Evolutionary conservation across 2,329 filamentous ascomycete species (phyloP).

Genomic region (Trichophyton mentagrophytes): DNA sequence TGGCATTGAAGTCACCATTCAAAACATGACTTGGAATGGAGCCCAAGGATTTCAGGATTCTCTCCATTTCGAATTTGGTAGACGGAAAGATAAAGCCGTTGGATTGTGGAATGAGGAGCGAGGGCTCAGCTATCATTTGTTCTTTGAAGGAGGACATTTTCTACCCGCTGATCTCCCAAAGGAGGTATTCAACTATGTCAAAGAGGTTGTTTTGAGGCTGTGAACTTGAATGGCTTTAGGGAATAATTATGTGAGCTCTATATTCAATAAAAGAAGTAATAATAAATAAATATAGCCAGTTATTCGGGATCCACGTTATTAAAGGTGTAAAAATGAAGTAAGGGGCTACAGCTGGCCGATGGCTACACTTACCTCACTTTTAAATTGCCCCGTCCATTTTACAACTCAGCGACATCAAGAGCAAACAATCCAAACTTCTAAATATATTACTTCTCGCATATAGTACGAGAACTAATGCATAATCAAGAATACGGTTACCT

Average conservation of each 20-base stretch:
- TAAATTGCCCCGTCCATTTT: not conserved
- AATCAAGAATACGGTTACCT: not conserved
- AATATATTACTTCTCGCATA: not conserved
- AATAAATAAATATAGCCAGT: too few relatives aligned
- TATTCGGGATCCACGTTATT: too few relatives aligned
- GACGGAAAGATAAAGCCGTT: constrained; percentile 7
- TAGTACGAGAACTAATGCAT: not conserved
- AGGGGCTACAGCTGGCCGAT: not conserved
- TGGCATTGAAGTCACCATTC: constrained; percentile 25
- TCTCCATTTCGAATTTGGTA: constrained; percentile 17
- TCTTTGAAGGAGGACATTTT: constrained; percentile 24
- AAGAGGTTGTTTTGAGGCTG: constrained; percentile 22
- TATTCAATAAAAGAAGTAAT: too few relatives aligned
- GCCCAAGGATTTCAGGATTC: constrained; percentile 24
- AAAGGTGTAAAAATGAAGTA: not conserved
- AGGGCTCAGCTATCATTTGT: constrained; percentile 27
- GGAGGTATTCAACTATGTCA: constrained; percentile 27
- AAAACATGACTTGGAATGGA: constrained; percentile 33
- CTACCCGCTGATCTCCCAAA: constrained; percentile 22
- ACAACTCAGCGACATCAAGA: not conserved
- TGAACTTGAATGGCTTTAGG: not conserved
- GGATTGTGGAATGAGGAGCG: constrained; percentile 24
- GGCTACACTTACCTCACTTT: not conserved
- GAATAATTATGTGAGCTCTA: not conserved
- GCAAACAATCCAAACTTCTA: not conserved